Base-by-base conservation (phyloP, 345 rosid species). In the Carallia brachiata region DNA sequence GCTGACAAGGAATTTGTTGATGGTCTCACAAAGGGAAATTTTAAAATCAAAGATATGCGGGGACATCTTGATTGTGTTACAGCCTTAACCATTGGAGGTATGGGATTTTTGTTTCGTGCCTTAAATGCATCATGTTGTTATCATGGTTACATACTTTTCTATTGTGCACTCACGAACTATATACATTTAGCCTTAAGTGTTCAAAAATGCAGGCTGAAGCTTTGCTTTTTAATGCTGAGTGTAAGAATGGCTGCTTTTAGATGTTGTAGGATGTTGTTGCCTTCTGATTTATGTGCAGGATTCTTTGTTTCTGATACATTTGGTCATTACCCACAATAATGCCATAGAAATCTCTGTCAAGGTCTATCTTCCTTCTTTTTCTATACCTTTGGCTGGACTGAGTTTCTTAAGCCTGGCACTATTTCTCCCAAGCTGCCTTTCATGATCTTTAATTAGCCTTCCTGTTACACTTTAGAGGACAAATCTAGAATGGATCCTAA, bases 31-130 rank as follows among this genome's bases (percentile, higher is more conserved):
- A 70, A 79, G 67, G 87, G 86, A 67, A 82, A 78, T 50, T 66
- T 90, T 57, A 85, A 84, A 73, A 79, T 75, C 52, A 90, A 78
- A 79, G 88, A 84, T 65, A 37, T 91, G 76, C 81, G 37, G 62
- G 91, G 96, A 54, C 98, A 91, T 78, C 89, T 84, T 69, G 93
- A 82, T 83, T 82, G 86, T 75, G 82, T 94, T 66, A 91, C 97
- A 0, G 90, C 87, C 65, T 86, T 94, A 64, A 87, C 95, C 1
- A 3, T 91, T 58, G 98, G 93, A 87, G 97, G 98, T 94, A 80
- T 73, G 72, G 15, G 18, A 63, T 61, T 62, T 69, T 73, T 56
- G 60, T 5, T 56, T 56, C 50, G 5, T 12, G 50, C 17, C 12
- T 44, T 12, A 44, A 44, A 44, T 12, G 16, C 1, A 1, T 44